A percentile compares a stretch with the other conserved stretches of the same genome.
Evolutionary conservation across 306 rosid species (phyloP).

Genomic region (Adenanthera pavonina): DNA sequence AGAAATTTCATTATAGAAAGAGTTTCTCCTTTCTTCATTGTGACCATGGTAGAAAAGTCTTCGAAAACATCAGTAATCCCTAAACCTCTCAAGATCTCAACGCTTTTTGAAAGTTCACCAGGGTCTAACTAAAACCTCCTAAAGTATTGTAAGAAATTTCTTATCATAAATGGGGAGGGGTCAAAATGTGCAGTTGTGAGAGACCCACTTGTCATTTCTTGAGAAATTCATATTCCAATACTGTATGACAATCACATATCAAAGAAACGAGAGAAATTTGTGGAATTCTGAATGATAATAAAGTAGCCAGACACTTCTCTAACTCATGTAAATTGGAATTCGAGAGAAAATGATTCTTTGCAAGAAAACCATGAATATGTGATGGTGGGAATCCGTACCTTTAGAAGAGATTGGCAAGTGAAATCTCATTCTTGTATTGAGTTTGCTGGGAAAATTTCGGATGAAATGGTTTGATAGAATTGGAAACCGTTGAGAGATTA

Average conservation of each 20-base stretch:
- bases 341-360: slow-evolving; percentile 52
- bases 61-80: slow-evolving; percentile 68
- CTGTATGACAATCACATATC: slow-evolving; percentile 58
- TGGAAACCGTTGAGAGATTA: slow-evolving; percentile 33
- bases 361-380: slow-evolving; percentile 47
- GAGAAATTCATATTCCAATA: slow-evolving; percentile 62
- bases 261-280: slow-evolving; percentile 58
- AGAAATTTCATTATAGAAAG: slow-evolving; percentile 49
- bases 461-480: slow-evolving; percentile 4
- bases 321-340: slow-evolving; percentile 44
- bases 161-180: slow-evolving; percentile 51
- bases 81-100: slow-evolving; percentile 51
- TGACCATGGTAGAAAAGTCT: slow-evolving; percentile 54
- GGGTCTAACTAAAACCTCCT: slow-evolving; percentile 59
- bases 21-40: slow-evolving; percentile 49
- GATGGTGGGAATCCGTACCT: slow-evolving; percentile 75
- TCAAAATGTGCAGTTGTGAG: slow-evolving; percentile 36
- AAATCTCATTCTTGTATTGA: slow-evolving; percentile 57
- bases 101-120: slow-evolving; percentile 16
- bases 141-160: slow-evolving; percentile 56
- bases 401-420: slow-evolving; percentile 59
- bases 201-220: slow-evolving; percentile 56
- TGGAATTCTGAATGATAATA: slow-evolving; percentile 62
- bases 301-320: slow-evolving; percentile 54
- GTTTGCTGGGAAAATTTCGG: slow-evolving; percentile 36